Evolutionary conservation across 345 rosid genomes (phyloP).

Genomic region (Bruguiera parviflora): DNA sequence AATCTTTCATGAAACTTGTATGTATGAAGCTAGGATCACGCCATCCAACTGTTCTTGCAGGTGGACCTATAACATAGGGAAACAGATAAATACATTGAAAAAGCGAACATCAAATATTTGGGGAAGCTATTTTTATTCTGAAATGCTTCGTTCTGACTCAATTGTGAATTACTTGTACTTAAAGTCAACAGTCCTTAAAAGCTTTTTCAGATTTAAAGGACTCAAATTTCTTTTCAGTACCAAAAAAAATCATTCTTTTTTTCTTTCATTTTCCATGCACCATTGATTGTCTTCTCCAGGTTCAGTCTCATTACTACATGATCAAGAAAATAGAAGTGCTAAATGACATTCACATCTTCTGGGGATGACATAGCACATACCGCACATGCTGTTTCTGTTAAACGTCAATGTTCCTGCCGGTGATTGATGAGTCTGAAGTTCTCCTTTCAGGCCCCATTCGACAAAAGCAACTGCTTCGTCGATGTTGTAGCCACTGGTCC

Average conservation of each 20-base stretch:
- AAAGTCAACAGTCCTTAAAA: too few species aligned
- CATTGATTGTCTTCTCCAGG: too few species aligned
- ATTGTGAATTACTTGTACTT: too few species aligned
- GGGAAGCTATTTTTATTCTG: background rate
- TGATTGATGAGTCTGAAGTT: constrained; percentile 35
- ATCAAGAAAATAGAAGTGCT: background rate
- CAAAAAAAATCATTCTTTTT: too few species aligned
- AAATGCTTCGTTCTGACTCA: background rate
- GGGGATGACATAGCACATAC: constrained; percentile 36
- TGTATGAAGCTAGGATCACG: constrained; percentile 84
- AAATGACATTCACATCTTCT: background rate
- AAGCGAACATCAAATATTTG: background rate
- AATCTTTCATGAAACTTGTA: constrained; percentile 63
- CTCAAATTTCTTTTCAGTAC: too few species aligned
- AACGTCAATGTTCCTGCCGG: constrained; percentile 89
- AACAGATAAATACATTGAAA: background rate
- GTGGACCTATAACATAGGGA: constrained; percentile 45
- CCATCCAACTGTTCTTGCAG: constrained; percentile 84
- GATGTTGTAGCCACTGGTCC: constrained; percentile 93
- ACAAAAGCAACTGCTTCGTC: constrained; percentile 74
- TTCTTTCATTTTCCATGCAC: too few species aligned
- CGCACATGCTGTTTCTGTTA: constrained; percentile 77
- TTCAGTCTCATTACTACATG: background rate
- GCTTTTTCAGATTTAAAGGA: too few species aligned
- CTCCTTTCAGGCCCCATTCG: constrained; percentile 63